phyloP scores from a whole-genome alignment of 225 moss, liverwort and hornwort species.

The Sphagnum contortum region DNA sequence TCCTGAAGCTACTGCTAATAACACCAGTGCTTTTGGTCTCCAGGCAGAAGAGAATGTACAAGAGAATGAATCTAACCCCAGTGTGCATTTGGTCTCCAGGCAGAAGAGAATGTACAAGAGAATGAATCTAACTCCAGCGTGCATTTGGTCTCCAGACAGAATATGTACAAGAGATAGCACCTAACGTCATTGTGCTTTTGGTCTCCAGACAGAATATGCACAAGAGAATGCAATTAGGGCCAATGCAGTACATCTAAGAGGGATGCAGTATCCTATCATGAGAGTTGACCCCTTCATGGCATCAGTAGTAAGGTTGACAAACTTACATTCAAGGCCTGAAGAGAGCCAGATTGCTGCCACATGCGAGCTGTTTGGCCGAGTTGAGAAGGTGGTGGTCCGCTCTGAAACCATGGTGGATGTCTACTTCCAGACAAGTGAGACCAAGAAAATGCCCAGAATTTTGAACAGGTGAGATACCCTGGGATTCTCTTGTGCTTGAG shows the following conservation, averaged over 20 bases:
- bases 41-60: too few relatives aligned
- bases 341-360: slow-evolving; percentile 33
- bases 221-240: slow-evolving; percentile 34
- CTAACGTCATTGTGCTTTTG: slow-evolving; percentile 12
- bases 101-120: too few relatives aligned
- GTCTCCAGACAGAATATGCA: slow-evolving; percentile 36
- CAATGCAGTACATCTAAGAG: slow-evolving; percentile 27
- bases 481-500: background rate
- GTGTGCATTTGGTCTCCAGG: too few relatives aligned
- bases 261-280: slow-evolving; percentile 35
- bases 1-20: too few relatives aligned
- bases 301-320: slow-evolving; percentile 44
- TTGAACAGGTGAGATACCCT: slow-evolving; percentile 29
- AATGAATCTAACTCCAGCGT: too few relatives aligned
- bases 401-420: slow-evolving; percentile 38
- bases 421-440: slow-evolving; percentile 38
- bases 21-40: too few relatives aligned
- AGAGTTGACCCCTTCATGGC: slow-evolving; percentile 46
- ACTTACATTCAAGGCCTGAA: slow-evolving; percentile 19
- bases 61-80: too few relatives aligned
- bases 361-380: slow-evolving; percentile 40
- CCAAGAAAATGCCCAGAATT: slow-evolving; percentile 43
- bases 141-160: too few relatives aligned
- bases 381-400: slow-evolving; percentile 43
- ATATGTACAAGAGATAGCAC: slow-evolving; percentile 7